Evolutionary conservation across 805 yeast species (phyloP).

Genomic region (Kuraishia ogatae): DNA sequence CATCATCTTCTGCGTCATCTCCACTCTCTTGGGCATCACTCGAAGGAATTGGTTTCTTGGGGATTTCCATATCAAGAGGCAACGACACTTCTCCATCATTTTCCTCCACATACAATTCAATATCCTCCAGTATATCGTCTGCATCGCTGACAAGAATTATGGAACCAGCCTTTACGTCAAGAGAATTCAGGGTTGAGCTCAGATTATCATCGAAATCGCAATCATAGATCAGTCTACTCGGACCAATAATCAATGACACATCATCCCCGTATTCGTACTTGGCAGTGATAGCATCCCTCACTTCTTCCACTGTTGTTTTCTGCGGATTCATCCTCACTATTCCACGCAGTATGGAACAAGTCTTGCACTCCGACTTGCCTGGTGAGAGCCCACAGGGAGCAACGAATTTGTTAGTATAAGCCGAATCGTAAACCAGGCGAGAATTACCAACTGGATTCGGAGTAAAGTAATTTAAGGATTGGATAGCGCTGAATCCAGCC

Average conservation of each 20-base stretch:
- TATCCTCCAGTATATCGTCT: constrained; percentile 51
- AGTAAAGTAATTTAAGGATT: constrained; percentile 48
- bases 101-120: constrained; percentile 47
- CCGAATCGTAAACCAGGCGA: constrained; percentile 42
- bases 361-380: constrained; percentile 68
- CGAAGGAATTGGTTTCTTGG: neutral
- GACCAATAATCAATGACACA: constrained; percentile 46
- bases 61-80: constrained; percentile 9
- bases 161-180: constrained; percentile 54
- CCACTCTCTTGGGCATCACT: constrained; percentile 1
- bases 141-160: constrained; percentile 73
- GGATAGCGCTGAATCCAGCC: constrained; percentile 78
- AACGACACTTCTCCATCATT: constrained; percentile 24
- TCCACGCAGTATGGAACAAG: constrained; percentile 51
- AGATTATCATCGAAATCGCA: constrained; percentile 80
- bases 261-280: constrained; percentile 52
- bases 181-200: constrained; percentile 33
- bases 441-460: constrained; percentile 24
- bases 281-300: constrained; percentile 40
- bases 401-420: constrained; percentile 52
- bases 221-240: constrained; percentile 65
- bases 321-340: constrained; percentile 27
- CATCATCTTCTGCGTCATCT: constrained; percentile 3
- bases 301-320: constrained; percentile 31
- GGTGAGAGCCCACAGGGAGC: constrained; percentile 50